A percentile compares a stretch with the other conserved stretches of the same genome.
Conservation (phyloP, 371 early-diverging fungal genomes). For the Fennellomyces sp. region DNA sequence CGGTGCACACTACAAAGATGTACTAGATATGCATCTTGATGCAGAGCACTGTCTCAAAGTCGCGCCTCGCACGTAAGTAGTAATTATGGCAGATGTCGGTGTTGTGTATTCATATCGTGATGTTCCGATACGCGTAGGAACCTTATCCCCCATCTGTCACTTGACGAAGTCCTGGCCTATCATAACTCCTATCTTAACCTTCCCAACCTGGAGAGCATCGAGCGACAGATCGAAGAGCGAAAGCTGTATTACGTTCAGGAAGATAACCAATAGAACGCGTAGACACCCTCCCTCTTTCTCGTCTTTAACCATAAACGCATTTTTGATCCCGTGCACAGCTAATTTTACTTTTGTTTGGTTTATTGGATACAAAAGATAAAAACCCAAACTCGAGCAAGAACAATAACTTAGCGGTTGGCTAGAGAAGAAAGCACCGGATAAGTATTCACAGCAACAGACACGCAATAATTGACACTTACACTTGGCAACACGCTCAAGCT, state of each 20-base stretch:
- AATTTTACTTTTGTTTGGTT: slow-evolving; percentile 2
- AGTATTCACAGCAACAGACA: no score
- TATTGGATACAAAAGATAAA: slow-evolving; percentile 1
- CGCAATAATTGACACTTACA: slow-evolving; percentile 32
- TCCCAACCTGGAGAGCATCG: slow-evolving; percentile 46
- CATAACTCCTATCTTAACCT: slow-evolving; percentile 48
- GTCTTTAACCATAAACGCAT: not conserved
- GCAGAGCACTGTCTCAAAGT: slow-evolving; percentile 87
- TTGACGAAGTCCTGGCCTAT: slow-evolving; percentile 47
- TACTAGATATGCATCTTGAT: slow-evolving; percentile 89
- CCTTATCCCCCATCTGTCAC: slow-evolving; percentile 43
- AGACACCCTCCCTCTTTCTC: not conserved
- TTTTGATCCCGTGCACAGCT: not conserved
- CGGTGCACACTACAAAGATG: slow-evolving; percentile 88
- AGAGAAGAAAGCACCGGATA: not conserved
- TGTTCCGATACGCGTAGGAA: slow-evolving; percentile 31
- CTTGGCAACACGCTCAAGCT: slow-evolving; percentile 86
- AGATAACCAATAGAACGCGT: slow-evolving; percentile 33
- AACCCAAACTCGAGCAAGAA: not conserved
- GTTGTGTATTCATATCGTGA: not conserved
- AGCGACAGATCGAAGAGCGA: slow-evolving; percentile 50
- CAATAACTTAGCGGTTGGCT: slow-evolving; percentile 11
- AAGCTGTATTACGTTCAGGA: slow-evolving; percentile 52
- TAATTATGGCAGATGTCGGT: not conserved
- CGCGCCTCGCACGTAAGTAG: slow-evolving; percentile 61